Conservation (phyloP, 306 rosid species). For the Vigna nakashimae region DNA sequence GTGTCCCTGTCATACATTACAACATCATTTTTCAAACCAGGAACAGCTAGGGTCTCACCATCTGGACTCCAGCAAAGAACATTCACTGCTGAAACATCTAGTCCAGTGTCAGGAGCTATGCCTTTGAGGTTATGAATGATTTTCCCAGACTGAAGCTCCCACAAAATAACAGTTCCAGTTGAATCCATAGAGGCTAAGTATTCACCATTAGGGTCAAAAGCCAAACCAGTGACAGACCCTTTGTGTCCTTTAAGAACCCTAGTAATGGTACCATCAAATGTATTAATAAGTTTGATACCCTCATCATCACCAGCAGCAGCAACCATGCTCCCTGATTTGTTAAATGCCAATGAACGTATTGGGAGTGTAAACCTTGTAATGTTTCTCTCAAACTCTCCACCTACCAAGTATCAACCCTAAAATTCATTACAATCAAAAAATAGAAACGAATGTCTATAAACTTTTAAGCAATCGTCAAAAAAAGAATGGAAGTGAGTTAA, state of each 20-base stretch:
- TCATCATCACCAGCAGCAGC: constrained; percentile 99
- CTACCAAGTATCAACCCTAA: constrained; percentile 48
- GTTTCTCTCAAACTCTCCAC: constrained; percentile 95
- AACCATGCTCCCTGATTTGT: constrained; percentile 85
- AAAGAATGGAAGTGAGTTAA: not conserved
- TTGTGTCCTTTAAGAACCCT: constrained; percentile 93
- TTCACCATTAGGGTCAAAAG: constrained; percentile 88
- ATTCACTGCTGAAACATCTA: constrained; percentile 71
- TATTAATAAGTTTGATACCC: constrained; percentile 90
- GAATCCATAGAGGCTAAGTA: constrained; percentile 92
- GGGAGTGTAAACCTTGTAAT: constrained; percentile 95
- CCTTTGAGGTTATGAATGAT: constrained; percentile 76
- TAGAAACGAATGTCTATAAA: not conserved
- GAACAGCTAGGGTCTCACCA: constrained; percentile 84
- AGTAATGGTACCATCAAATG: constrained; percentile 91
- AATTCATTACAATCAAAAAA: constrained; percentile 1
- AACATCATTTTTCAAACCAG: constrained; percentile 87
- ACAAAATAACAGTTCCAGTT: constrained; percentile 70
- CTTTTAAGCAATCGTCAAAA: not conserved
- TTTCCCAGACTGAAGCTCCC: constrained; percentile 89
- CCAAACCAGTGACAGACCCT: constrained; percentile 81
- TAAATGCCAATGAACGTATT: constrained; percentile 79
- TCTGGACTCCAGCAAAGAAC: constrained; percentile 95
- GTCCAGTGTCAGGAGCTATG: constrained; percentile 76
- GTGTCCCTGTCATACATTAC: constrained; percentile 96